Evolutionary conservation across 352 stramenopile genomes (phyloP), one percentile per base, ranked within the genome.

Genomic region (Phytopythium chamaehyphon): DNA sequence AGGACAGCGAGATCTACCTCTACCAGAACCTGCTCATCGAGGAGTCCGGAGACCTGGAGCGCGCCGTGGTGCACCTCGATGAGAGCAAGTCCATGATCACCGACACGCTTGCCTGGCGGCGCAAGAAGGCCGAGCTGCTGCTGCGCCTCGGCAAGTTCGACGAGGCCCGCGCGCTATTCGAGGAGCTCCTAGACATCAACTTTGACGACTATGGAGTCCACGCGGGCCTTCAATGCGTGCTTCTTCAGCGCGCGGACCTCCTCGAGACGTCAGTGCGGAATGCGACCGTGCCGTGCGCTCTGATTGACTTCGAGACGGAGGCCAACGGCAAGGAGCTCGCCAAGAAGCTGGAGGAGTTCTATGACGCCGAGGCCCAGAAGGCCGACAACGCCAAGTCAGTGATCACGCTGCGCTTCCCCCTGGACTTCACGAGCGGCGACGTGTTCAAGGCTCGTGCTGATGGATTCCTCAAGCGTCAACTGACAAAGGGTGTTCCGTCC

Each of bases 1-100:
- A 98, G 61, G 90, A 98, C 61, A 97, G 87, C 58, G 96, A 99
- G 69, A 92, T 99, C 28, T 87, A 96, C 16, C 59, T 99, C 62
- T 99, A 98, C 76, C 86, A 96, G 69, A 98, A 98, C 65, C 69
- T 86, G 55, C 78, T 98, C 10, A 63, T 98, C 10, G 85, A 97
- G 18, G 93, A 98, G 47, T 79, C 76, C 1, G 90, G 92, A 15
- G 72, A 97, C 50, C 66, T 95, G 21, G 71, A 81, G 15, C 71
- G 88, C 54, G 90, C 92, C 36, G 59, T 98, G 15, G 54, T 71
- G 23, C 90, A 98, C 62, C 63, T 98, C 6, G 76, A 95, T 35
- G 69, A 83, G 21, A 86, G 77, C 56, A 81, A 97, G 60, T 24
- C 7, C 1, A 68, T 81, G 54, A 85, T 93, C 61, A 63, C 83